A percentile compares a stretch with the other conserved stretches of the same genome.
These are phyloP conservation scores for Kodamaea arcana DNA, from an alignment of 1,139 yeast species.

Conservation along the genomic window DNA sequence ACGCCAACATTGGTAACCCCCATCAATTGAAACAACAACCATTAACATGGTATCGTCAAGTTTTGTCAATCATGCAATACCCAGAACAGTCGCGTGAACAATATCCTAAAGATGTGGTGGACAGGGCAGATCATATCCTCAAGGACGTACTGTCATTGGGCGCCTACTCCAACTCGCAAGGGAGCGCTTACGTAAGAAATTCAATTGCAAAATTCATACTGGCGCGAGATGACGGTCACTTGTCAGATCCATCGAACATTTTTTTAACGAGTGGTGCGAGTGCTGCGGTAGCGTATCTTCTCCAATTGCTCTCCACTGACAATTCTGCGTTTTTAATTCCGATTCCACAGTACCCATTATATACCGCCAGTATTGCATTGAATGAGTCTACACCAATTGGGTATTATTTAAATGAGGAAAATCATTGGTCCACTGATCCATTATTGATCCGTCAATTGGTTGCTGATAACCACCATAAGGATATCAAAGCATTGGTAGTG, in stretches of 20 bases:
- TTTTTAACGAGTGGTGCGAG: constrained; percentile 93
- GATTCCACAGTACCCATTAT: constrained; percentile 94
- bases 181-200: constrained; percentile 65
- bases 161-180: constrained; percentile 92
- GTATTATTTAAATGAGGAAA: constrained; percentile 77
- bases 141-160: constrained; percentile 76
- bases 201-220: constrained; percentile 79
- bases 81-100: constrained; percentile 47
- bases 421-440: constrained; percentile 82
- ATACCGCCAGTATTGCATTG: constrained; percentile 86
- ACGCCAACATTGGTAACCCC: constrained; percentile 95
- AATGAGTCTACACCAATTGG: constrained; percentile 80
- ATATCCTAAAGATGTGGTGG: constrained; percentile 68
- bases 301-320: constrained; percentile 62
- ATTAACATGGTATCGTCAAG: constrained; percentile 91
- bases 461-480: constrained; percentile 46
- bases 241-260: constrained; percentile 63
- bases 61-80: constrained; percentile 77
- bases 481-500: constrained; percentile 78
- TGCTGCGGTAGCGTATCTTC: constrained; percentile 74
- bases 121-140: constrained; percentile 62
- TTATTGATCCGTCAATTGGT: constrained; percentile 58
- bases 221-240: constrained; percentile 58
- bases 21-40: constrained; percentile 95
- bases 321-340: constrained; percentile 87